Evolutionary conservation across 1,284 basidiomycete genomes (phyloP), one percentile per base, ranked within the genome.

Genomic region (Ceratobasidium sp.): DNA sequence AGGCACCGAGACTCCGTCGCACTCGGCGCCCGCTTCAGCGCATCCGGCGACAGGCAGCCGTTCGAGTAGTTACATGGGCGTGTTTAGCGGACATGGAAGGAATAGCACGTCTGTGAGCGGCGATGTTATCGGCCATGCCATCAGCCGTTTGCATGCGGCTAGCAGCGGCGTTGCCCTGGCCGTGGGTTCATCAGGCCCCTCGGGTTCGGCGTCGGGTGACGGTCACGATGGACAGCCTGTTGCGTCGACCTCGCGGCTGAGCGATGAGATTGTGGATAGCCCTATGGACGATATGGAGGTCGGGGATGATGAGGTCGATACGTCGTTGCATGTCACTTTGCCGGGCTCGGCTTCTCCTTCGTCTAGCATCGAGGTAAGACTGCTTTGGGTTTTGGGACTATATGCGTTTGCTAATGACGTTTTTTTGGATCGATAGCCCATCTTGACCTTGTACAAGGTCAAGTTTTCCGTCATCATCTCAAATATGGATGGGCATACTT

Each of bases 401-500:
- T 52, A 32, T 53, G 55, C 65, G 28, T 28, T n/a, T 58, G 45
- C 55, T 59, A 9, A 48, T 23, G 72, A 80, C 30, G 79, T 8
- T 32, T 18, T 50, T 45, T 23, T 46, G 59, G 5, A 43, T 45
- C 34, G n/a, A 53, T 36, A 75, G 60, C 76, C 76, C 1, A 67
- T 76, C 21, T 61, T 73, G 14, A 67, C 75, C n/a, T 48, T 65
- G 26, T 74, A 77, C 72, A 77, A 77, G 67, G 67, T 77, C 46
- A 76, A 76, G 62, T 76, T 75, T 43, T 75, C 86, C 36, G 90
- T 92, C 74, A 83, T 92, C 62, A 90, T 96, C 78, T 85, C 86
- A 74, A 97, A 96, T 78, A 84, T 85, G n/a, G 94, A 96, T 79
- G 93, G 93, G 0, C 94, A 96, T 79, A 90, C 89, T 0, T 96